Percentiles rank a stretch among this genome's conserved stretches.
phyloP scores from a whole-genome alignment of 2,329 filamentous ascomycete genomes.

The Calonectria pseudoreteaudii region DNA sequence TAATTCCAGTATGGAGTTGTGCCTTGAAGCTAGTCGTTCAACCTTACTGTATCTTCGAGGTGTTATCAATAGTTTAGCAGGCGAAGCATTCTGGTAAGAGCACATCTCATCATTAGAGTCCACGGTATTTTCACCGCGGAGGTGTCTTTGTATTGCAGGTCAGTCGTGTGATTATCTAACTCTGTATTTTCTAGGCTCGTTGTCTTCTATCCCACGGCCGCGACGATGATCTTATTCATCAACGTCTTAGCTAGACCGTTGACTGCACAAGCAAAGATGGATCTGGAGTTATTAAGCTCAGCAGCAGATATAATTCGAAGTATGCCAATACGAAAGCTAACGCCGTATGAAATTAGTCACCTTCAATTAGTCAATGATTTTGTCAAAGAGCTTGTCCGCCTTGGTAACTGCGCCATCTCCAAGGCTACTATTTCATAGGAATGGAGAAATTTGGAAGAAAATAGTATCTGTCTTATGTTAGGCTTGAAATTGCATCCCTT shows the following conservation, averaged over 20 bases:
- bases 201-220: slow-evolving; percentile 66
- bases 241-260: slow-evolving; percentile 62
- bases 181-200: slow-evolving; percentile 54
- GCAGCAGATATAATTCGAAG: slow-evolving; percentile 56
- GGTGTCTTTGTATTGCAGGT: background rate
- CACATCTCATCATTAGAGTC: background rate
- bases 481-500: too few relatives aligned
- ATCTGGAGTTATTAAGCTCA: slow-evolving; percentile 58
- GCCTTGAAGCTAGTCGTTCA: slow-evolving; percentile 65
- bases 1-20: slow-evolving; percentile 62
- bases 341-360: slow-evolving; percentile 51
- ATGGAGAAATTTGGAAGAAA: too few relatives aligned
- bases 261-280: slow-evolving; percentile 53
- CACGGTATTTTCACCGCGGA: background rate
- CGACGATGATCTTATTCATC: slow-evolving; percentile 64
- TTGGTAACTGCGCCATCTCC: slow-evolving; percentile 55
- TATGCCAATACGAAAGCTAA: slow-evolving; percentile 44
- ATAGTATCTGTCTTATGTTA: too few relatives aligned
- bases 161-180: background rate
- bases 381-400: slow-evolving; percentile 53
- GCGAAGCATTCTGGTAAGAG: slow-evolving; percentile 60
- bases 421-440: slow-evolving; percentile 29
- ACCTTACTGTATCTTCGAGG: slow-evolving; percentile 60
- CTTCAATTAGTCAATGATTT: slow-evolving; percentile 56
- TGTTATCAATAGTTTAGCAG: slow-evolving; percentile 53